Evolutionary conservation across 306 rosid species (phyloP), one percentile per base, ranked within the genome.

Genomic region (Ormosia semicastrata): DNA sequence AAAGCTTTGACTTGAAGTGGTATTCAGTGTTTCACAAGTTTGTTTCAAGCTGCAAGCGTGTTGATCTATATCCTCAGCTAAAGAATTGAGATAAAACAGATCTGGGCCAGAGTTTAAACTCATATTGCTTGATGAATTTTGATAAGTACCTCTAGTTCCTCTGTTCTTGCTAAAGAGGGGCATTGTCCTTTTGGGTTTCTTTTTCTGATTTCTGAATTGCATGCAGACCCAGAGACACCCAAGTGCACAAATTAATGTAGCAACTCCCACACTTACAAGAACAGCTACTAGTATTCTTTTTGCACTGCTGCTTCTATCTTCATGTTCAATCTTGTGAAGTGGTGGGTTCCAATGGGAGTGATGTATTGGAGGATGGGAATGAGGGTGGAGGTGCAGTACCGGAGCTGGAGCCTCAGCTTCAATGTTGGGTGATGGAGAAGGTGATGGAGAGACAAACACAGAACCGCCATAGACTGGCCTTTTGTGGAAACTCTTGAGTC

Each of bases 11-110:
- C 37, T 17, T n/a, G 63, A 36, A 9, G 10, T 52, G 15, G 77
- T 24, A 24, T 24, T 24, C 24, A 24, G 24, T 24, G 24, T 24
- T 24, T 71, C 46, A 60, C 36, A 53, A 68, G 73, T 62, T 18
- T 29, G 71, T 82, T 71, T 86, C 33, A 86, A 72, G 85, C n/a
- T 77, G 74, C 87, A 63, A 54, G 47, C 32, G 18, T 93, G 95
- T 83, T 87, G 93, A 81, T 94, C 99, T 73, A 90, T 58, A 86
- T 93, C 97, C 24, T 71, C 65, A 4, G 88, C 94, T 79, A 88
- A 75, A 34, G 93, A 83, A 82, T 89, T 86, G 77, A 90, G 91
- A 88, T 91, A 89, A 75, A 91, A 83, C 67, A 85, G 94, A 93
- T 95, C 99, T 84, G 81, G 71, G 71, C 87, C 89, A 32, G 90